phyloP scores from a whole-genome alignment of 2,329 filamentous ascomycete genomes.

The Anthostomella pinea region DNA sequence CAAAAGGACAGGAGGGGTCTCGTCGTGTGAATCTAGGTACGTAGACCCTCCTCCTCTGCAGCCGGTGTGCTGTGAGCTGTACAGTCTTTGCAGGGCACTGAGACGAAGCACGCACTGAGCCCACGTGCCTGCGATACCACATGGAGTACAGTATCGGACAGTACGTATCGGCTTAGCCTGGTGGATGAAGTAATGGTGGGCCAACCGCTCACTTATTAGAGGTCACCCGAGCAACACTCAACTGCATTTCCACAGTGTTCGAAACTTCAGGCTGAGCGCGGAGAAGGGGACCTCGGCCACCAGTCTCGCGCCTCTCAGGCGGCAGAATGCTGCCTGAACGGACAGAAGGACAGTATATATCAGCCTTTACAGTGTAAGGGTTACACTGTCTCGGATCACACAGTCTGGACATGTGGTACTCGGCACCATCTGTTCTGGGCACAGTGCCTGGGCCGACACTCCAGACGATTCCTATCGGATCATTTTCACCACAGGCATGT shows the following conservation, averaged over 20 bases:
- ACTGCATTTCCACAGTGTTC: not conserved
- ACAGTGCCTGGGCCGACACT: not conserved
- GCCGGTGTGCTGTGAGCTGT: no score
- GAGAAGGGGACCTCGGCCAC: no score
- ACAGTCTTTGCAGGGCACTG: not conserved
- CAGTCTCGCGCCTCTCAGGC: no score
- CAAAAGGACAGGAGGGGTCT: no score
- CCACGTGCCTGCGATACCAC: not conserved
- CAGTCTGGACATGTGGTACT: no score
- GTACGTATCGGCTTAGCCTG: no score
- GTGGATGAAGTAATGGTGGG: constrained; percentile 23
- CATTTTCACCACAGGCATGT: constrained; percentile 1
- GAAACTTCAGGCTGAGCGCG: no score
- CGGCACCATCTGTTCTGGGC: constrained; percentile 5
- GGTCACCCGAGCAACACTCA: constrained; percentile 14
- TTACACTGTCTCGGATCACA: constrained; percentile 2
- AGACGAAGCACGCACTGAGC: no score
- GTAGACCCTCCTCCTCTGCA: no score
- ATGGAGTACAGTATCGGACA: constrained; percentile 1
- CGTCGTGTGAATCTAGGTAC: no score
- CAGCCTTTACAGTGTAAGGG: constrained; percentile 1
- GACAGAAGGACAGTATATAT: no score
- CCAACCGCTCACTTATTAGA: constrained; percentile 14
- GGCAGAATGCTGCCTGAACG: no score
- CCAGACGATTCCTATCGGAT: constrained; percentile 2